phyloP scores from a whole-genome alignment of 768 basidiomycete genomes.

The Hydnomerulius pinastri region DNA sequence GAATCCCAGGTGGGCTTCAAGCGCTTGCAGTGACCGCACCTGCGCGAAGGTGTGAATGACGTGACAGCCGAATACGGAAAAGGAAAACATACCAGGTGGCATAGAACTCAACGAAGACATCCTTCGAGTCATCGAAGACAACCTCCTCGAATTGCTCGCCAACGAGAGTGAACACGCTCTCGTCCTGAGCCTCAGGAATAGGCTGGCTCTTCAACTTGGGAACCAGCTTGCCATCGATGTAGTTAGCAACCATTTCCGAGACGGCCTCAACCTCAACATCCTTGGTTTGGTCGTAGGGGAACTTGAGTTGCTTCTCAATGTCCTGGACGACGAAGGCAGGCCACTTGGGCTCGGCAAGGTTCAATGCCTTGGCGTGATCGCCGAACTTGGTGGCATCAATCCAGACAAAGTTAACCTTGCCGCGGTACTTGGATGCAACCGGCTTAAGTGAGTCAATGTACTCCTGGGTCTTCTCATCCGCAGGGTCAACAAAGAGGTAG shows the following conservation, averaged over 20 bases:
- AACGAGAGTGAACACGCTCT: slow-evolving; percentile 80
- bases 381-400: slow-evolving; percentile 95
- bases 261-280: slow-evolving; percentile 59
- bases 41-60: slow-evolving; percentile 25
- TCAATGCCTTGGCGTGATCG: slow-evolving; percentile 94
- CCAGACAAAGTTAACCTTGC: slow-evolving; percentile 95
- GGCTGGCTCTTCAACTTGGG: slow-evolving; percentile 91
- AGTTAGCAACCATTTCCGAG: slow-evolving; percentile 62
- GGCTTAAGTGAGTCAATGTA: slow-evolving; percentile 71
- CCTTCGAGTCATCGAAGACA: slow-evolving; percentile 84
- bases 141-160: slow-evolving; percentile 88
- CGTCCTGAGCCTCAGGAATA: slow-evolving; percentile 81
- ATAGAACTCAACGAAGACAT: slow-evolving; percentile 96
- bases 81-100: slow-evolving; percentile 79
- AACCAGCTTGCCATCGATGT: slow-evolving; percentile 68
- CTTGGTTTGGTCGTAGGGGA: slow-evolving; percentile 73
- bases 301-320: slow-evolving; percentile 82
- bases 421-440: slow-evolving; percentile 78
- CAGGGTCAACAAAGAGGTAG: slow-evolving; percentile 91
- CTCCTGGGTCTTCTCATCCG: slow-evolving; percentile 60
- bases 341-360: slow-evolving; percentile 84
- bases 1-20: slow-evolving; percentile 93
- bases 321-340: slow-evolving; percentile 95
- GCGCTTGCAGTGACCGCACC: slow-evolving; percentile 96
- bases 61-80: not conserved